Conservation (phyloP, 2,329 filamentous ascomycete genomes). For the Curvularia sp. region DNA sequence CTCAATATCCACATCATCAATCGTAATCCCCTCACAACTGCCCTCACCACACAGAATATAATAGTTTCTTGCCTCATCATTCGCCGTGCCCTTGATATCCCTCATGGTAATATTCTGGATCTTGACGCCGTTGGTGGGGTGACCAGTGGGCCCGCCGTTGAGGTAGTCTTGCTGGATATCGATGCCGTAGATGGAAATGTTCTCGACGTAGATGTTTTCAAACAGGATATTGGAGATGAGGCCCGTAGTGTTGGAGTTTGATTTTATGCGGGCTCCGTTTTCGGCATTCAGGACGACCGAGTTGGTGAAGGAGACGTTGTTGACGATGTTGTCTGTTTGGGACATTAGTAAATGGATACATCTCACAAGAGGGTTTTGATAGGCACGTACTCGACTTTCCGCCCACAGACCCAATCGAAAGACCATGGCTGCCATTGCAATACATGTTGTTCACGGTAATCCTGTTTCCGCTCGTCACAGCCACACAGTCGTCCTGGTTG, state of each 20-base stretch:
- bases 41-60: conserved; percentile 62
- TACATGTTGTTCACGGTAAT: conserved; percentile 45
- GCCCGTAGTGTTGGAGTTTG: conserved; percentile 58
- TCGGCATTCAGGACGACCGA: conserved; percentile 57
- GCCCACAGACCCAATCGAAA: conserved; percentile 65
- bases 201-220: conserved; percentile 40
- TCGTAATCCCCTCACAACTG: conserved; percentile 60
- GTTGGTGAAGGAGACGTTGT: conserved; percentile 54
- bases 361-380: too few relatives aligned
- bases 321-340: conserved; percentile 39
- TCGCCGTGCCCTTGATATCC: conserved; percentile 50
- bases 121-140: conserved; percentile 54
- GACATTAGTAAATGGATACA: too few relatives aligned
- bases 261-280: conserved; percentile 65
- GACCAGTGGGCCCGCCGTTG: conserved; percentile 52
- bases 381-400: conserved; percentile 23
- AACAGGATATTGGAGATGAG: conserved; percentile 28
- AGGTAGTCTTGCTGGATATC: conserved; percentile 60
- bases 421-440: conserved; percentile 60
- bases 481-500: conserved; percentile 66
- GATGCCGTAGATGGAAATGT: conserved; percentile 57
- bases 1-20: conserved; percentile 51
- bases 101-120: conserved; percentile 52
- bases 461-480: conserved; percentile 60
- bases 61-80: conserved; percentile 46